Evolutionary conservation across 148 eudicot species (phyloP), one percentile per base, ranked within the genome.

Genomic region (Rhododendron vialii): DNA sequence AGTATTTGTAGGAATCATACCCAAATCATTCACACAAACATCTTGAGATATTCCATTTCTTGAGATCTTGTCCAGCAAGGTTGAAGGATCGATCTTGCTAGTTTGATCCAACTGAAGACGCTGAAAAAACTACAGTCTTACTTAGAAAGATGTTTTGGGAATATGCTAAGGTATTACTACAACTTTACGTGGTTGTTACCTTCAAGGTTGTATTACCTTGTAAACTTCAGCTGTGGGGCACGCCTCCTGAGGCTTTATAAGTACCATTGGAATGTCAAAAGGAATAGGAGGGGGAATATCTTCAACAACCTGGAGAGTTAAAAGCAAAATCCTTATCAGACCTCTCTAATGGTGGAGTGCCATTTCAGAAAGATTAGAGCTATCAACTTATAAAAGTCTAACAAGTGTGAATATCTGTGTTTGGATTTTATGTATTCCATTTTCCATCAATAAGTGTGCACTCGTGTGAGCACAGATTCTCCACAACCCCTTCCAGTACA

Each of bases 161-260:
- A 48, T 6, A 28, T 5, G 38, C 2, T 14, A 53, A 83, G 67
- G 33, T 28, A 82, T n/a, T 13, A 7, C 36, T 9, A 50, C 53
- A 28, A 26, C 43, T 71, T 79, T 4, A 1, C 35, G 30, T 47
- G 50, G 33, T 51, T 59, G 71, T 28, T 24, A 30, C 30, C 76
- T 57, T 53, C 86, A 75, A 53, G 28, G 45, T 61, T 65, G 26
- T 1, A 86, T 61, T 88, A 96, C 99, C 98, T 96, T 96, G 94
- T 96, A 96, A 78, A 96, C 99, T 91, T 94, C 95, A 83, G 93
- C 99, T 13, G 99, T 96, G 84, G 98, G 89, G 85, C 99, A 96
- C 65, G 95, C 99, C 90, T 96, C 87, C 93, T 69, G 94, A 67
- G 99, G 99, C 89, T 96, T 96, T 86, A 96, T 94, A 53, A 96